Evolutionary conservation across 83 land plant species (phyloP), one percentile per base, ranked within the genome.

Genomic region (Thuja plicata): DNA sequence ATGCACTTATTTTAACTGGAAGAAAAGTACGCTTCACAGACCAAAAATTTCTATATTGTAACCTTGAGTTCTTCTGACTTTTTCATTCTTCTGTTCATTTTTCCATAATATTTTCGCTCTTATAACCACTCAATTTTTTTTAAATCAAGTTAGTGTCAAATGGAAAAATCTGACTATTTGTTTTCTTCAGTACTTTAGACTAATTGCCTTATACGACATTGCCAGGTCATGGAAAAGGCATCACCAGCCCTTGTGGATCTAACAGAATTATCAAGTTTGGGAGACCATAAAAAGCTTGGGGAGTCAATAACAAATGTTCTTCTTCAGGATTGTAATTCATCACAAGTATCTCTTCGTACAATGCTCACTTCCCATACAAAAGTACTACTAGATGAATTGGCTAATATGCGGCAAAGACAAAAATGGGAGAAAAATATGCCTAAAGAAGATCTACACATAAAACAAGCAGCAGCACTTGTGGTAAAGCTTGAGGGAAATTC

Each of bases 401-500:
- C 94, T 38, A 93, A 70, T 30, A 89, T 93, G 6, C 88, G 92
- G 52, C 94, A 93, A 76, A 91, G 96, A 89, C 79, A 90, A 43
- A 96, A 94, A 87, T 94, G 94, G 93, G 99, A 98, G 88, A 98
- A 97, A 91, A 92, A 88, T 55, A 91, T 97, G 94, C 96, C 97
- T 12, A 98, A 94, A 89, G 99, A 98, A 90, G 99, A 98, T 90
- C 95, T 96, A 13, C 96, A 94, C 82, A 95, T 97, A 43, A 98
- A 96, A 86, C 99, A 96, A 88, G 97, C 99, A 43, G 96, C 99
- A 73, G 94, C 99, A 4, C 88, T 98, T 15, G 99, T 97, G 50
- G 94, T 97, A 62, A 98, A 98, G 88, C 95, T 98, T 35, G 99
- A 98, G 90, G 99, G 99, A 24, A 98, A 98, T 90, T 96, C 99